Conservation (phyloP, 2,329 filamentous ascomycete species). For the Diaporthe amygdali region DNA sequence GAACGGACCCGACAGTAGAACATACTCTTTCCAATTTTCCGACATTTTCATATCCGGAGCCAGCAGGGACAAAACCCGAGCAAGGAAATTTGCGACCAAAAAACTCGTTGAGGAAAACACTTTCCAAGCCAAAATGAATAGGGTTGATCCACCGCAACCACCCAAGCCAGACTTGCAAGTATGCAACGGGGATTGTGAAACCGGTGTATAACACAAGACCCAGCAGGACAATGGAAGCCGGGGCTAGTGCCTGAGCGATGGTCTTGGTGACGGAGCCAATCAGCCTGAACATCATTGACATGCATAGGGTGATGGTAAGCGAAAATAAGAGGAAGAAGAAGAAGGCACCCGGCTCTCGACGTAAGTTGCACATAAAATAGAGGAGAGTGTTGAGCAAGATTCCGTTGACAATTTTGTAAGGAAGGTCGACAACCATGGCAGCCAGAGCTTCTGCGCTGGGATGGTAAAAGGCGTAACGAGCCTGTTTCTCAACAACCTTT, state of each 20-base stretch:
- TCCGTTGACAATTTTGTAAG: conserved; percentile 78
- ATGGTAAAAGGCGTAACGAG: conserved; percentile 86
- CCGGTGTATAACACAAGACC: conserved; percentile 75
- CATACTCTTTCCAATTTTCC: conserved; percentile 55
- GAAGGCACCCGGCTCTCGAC: conserved; percentile 75
- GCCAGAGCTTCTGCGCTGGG: conserved; percentile 85
- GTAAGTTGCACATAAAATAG: conserved; percentile 87
- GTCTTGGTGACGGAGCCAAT: conserved; percentile 78
- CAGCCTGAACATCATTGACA: conserved; percentile 86
- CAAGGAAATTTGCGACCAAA: conserved; percentile 64
- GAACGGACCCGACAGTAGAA: conserved; percentile 59
- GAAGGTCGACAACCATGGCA: conserved; percentile 85
- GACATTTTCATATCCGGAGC: conserved; percentile 44
- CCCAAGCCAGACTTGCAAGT: conserved; percentile 80
- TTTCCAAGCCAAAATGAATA: conserved; percentile 80
- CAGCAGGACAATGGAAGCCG: conserved; percentile 65
- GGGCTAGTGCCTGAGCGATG: conserved; percentile 67
- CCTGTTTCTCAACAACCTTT: conserved; percentile 90
- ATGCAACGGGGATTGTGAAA: conserved; percentile 66
- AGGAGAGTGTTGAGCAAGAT: conserved; percentile 79
- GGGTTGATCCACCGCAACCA: conserved; percentile 87
- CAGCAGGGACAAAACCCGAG: conserved; percentile 47
- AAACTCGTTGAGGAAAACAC: conserved; percentile 86
- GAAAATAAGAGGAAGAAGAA: conserved; percentile 86
- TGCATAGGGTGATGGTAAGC: conserved; percentile 74